phyloP scores from a whole-genome alignment of 2,329 filamentous ascomycete genomes.

The Alternaria triticimaculans region DNA sequence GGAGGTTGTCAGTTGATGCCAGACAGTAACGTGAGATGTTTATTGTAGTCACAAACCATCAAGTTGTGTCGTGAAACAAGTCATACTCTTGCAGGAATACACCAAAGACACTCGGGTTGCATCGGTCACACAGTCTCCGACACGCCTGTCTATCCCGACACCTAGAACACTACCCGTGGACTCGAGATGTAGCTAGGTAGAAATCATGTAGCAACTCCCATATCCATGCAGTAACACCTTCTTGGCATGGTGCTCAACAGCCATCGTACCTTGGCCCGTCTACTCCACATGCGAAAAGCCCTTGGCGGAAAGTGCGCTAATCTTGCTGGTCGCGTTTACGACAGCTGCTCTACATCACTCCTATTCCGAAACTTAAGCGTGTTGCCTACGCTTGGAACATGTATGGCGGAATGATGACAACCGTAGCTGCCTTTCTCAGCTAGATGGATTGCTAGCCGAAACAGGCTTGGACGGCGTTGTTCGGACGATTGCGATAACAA shows the following conservation, averaged over 20 bases:
- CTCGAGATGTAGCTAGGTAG: neutral
- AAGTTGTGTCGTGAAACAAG: neutral
- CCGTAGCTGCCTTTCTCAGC: neutral
- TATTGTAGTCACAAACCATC: neutral
- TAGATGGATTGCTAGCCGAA: conserved; percentile 4
- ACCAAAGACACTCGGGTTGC: neutral
- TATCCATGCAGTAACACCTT: neutral
- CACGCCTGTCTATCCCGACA: neutral
- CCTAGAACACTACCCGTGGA: neutral
- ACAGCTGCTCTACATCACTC: neutral
- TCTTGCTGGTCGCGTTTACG: neutral
- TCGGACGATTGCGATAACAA: conserved; percentile 23
- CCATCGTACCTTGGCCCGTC: neutral
- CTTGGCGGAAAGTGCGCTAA: neutral
- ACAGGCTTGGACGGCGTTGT: neutral
- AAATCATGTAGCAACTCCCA: neutral
- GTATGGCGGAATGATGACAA: neutral
- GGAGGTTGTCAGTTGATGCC: neutral
- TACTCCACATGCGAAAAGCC: neutral
- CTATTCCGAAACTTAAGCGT: neutral
- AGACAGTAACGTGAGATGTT: neutral
- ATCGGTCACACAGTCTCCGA: neutral
- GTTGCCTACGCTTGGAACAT: neutral
- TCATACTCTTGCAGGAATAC: neutral
- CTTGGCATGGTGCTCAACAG: neutral